phyloP scores from a whole-genome alignment of 352 stramenopile genomes.

The Phytophthora lateralis region DNA sequence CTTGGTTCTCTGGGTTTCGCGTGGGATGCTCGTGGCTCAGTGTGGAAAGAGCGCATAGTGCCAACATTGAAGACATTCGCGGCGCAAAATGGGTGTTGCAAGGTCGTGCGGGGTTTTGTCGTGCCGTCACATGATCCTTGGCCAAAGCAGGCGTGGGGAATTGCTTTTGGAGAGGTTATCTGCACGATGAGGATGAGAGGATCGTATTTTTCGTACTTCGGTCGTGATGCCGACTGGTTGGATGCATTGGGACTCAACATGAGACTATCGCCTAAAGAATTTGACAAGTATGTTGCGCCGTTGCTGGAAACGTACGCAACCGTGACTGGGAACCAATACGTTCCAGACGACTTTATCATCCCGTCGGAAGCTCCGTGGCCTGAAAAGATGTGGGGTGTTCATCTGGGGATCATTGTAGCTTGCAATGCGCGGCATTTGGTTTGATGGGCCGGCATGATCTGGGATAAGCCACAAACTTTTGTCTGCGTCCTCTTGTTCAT shows the following conservation, averaged over 20 bases:
- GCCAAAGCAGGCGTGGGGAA: background rate
- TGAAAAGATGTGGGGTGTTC: conserved; percentile 1
- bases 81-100: conserved; percentile 26
- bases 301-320: background rate
- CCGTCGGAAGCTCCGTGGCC: background rate
- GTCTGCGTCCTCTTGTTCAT: too few species aligned
- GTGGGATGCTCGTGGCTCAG: conserved; percentile 34
- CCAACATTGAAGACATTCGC: conserved; percentile 43
- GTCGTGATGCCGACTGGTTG: background rate
- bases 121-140: conserved; percentile 2
- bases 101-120: conserved; percentile 11
- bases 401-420: background rate
- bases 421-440: background rate
- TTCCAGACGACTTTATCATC: conserved; percentile 1
- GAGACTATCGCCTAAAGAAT: background rate
- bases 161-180: background rate
- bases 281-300: background rate
- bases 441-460: too few species aligned
- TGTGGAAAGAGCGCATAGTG: conserved; percentile 43
- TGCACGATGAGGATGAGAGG: background rate
- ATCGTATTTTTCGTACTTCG: background rate
- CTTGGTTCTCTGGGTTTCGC: conserved; percentile 47
- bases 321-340: background rate
- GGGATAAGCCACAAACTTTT: too few species aligned
- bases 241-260: background rate